Base-by-base conservation (phyloP, 1,284 basidiomycete species). In the Lignosus rhinocerotis region DNA sequence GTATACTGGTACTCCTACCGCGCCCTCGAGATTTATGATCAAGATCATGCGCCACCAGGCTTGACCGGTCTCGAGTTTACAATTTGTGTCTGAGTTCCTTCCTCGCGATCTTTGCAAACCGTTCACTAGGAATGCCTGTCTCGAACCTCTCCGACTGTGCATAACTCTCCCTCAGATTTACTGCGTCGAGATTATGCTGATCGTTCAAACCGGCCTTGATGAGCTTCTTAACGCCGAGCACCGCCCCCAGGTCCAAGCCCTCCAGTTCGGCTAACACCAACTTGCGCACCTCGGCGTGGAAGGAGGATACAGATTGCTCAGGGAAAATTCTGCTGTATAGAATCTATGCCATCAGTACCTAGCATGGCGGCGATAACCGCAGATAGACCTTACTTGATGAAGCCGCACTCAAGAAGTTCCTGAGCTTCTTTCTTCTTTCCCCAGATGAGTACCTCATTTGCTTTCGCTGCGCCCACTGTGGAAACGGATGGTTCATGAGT, bases 31-130 rank as follows among this genome's bases (percentile, higher is more conserved):
- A 51, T 54, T n/a, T 10, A 8, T 31, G 48, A 61, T 61, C 55
- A 38, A 45, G 55, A 56, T 56, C 25, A 25, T 25, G 25, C 52
- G 42, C 41, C 12, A 38, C 39, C n/a, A 39, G 31, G 19, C n/a
- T 16, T 25, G 39, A 14, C 46, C 19, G 21, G 31, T 12, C 16
- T 7, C 30, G 8, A 9, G 25, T 19, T 69, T 59, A 70, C n/a
- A 88, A 67, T 64, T 86, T 87, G 68, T 88, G 86, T 64, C 75
- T 84, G 60, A 88, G 82, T 70, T 88, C 84, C 69, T 83, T 87
- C 53, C 71, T 78, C 16, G 84, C 80, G 54, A 90, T 80, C 67
- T 77, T 80, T n/a, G 63, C 71, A 66, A 89, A 89, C 54, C 81
- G 80, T 62, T 71, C 66, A 1, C 57, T 44, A 6, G 87, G 88